Evolutionary conservation across 2,329 filamentous ascomycete species (phyloP).

Genomic region (Ceratocystis cubensis): DNA sequence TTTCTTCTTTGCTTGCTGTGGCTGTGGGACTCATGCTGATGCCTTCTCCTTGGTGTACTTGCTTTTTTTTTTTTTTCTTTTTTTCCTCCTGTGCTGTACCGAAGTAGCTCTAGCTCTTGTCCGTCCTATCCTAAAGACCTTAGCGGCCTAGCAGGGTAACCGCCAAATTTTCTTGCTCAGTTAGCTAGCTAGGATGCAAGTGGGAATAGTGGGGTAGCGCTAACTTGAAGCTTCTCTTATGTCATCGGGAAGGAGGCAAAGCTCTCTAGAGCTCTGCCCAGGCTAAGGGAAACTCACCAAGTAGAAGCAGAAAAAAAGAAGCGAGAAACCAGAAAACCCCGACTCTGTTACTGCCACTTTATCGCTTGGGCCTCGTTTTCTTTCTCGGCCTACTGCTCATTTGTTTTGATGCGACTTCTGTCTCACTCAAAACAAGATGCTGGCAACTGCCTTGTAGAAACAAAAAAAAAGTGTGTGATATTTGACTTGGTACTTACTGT

Average conservation of each 20-base stretch:
- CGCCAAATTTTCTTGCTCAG: constrained; percentile 5
- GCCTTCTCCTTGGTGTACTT: too few relatives aligned
- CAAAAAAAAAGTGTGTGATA: background rate
- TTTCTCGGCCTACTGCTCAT: background rate
- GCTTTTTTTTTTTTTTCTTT: background rate
- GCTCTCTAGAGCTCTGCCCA: background rate
- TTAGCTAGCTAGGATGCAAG: constrained; percentile 3
- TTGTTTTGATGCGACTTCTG: background rate
- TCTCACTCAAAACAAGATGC: background rate
- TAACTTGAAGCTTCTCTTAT: constrained; percentile 5
- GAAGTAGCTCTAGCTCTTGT: too few relatives aligned
- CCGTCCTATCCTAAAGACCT: background rate
- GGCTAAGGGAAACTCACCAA: background rate
- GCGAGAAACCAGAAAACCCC: background rate
- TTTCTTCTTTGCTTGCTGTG: background rate
- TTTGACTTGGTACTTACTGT: constrained; percentile 1
- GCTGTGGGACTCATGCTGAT: background rate
- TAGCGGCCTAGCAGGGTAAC: background rate
- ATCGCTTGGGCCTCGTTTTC: constrained; percentile 3
- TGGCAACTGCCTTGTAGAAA: background rate
- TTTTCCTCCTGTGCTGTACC: background rate
- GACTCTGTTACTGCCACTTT: too few relatives aligned
- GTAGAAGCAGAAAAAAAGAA: background rate
- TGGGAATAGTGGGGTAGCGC: constrained; percentile 3
- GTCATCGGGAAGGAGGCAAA: constrained; percentile 10